These are phyloP conservation scores for Aspergillus sojae DNA, from an alignment of 2,329 filamentous ascomycete species.

Conservation along the genomic window DNA sequence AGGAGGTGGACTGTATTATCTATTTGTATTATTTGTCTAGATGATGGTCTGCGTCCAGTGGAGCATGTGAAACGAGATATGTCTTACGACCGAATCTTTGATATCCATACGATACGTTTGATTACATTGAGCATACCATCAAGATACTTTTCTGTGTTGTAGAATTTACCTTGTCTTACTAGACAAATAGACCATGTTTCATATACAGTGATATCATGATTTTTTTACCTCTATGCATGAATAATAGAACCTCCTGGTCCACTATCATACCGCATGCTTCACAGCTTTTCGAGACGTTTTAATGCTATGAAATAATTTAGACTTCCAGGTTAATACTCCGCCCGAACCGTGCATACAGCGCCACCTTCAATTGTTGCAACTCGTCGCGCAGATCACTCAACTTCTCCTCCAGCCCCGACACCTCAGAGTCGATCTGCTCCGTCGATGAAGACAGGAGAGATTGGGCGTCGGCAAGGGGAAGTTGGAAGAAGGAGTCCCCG, in stretches of 20 bases:
- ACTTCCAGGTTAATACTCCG: conserved; percentile 94
- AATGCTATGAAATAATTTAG: conserved; percentile 4
- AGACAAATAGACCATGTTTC: not conserved
- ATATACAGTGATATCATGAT: not conserved
- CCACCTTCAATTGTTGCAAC: conserved; percentile 86
- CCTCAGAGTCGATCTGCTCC: conserved; percentile 74
- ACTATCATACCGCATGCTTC: not conserved
- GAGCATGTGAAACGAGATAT: conserved; percentile 26
- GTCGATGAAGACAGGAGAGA: conserved; percentile 75
- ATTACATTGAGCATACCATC: not conserved
- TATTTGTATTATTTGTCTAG: conserved; percentile 9
- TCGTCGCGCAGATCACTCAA: conserved; percentile 76
- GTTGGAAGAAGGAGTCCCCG: conserved; percentile 89
- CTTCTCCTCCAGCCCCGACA: conserved; percentile 74
- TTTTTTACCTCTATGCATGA: not conserved
- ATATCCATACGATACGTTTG: conserved; percentile 3
- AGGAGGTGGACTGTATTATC: not conserved
- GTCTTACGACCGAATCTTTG: conserved; percentile 13
- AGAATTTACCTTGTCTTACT: not conserved
- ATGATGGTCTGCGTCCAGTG: not conserved
- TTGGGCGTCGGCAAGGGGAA: conserved; percentile 82
- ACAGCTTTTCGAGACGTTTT: not conserved
- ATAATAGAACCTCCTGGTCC: not conserved
- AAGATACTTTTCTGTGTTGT: not conserved
- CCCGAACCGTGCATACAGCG: conserved; percentile 91